Evolutionary conservation across 139 green algal genomes (phyloP), one percentile per base, ranked within the genome.

Genomic region (Medakamo hakoo): DNA sequence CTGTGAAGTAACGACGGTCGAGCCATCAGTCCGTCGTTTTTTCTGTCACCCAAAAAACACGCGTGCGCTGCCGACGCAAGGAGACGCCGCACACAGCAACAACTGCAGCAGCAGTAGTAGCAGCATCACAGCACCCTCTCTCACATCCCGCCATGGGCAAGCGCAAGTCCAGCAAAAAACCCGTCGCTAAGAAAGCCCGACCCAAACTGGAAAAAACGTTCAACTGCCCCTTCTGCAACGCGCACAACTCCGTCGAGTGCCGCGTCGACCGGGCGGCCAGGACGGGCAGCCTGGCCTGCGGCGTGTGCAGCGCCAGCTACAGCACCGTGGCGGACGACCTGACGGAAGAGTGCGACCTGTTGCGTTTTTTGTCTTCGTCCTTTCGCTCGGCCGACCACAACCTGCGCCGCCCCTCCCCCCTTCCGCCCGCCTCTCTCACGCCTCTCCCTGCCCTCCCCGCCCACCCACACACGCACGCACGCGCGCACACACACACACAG

Each of bases 211-310:
- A 76, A 19, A 80, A 60, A 3, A 62, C 69, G 2, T 88, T 88
- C 62, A 63, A 74, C 60, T 88, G 81, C 52, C 81, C 81, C 2
- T 85, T 90, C 32, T 88, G 81, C 68, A 88, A 88, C 58, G 73
- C 59, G 31, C 16, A 4, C 16, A 18, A 4, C 32, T 9, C 31
- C 4, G 23, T 64, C 22, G 9, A 9, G 16, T 9, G 16, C 31
- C 14, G 16, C 31, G 4, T 64, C 16, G 25, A 27, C 59, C 59
- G 4, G 4, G 59, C 5, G 4, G 14, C 4, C 4, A n/a, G 22
- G 22, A 19, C 57, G 4, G 25, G 22, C 22, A 56, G 4, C 4
- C 4, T 27, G 25, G 22, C n/a, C 16, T 64, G 29, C 18, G 20
- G 62, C 29, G 19, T n/a, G 20, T 64, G 18, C 27, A 48, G 67